These are phyloP conservation scores for Trypanosoma brucei DNA, from an alignment of 208 protist species.

Conservation along the genomic window DNA sequence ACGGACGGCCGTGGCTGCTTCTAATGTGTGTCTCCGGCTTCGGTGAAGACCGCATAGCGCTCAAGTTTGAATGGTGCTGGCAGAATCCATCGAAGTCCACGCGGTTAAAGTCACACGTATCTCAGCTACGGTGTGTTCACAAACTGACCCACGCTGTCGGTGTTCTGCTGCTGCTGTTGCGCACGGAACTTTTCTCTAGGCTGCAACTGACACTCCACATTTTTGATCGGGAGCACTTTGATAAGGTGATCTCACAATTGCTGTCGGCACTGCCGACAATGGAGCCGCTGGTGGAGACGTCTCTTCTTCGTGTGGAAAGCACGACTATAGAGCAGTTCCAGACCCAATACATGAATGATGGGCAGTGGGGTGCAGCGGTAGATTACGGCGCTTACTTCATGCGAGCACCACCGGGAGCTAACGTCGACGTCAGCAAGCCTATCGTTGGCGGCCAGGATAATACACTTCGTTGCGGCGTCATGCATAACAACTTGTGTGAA, in stretches of 20 bases:
- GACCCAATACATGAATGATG: conserved; percentile 33
- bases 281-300: conserved; percentile 26
- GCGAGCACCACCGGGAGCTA: conserved; percentile 1
- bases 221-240: conserved; percentile 45
- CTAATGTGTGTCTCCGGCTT: conserved; percentile 92
- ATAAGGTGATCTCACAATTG: conserved; percentile 25
- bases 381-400: conserved; percentile 17
- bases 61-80: conserved; percentile 96
- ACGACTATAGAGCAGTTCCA: conserved; percentile 53
- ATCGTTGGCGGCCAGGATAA: neutral
- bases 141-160: conserved; percentile 58
- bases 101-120: conserved; percentile 36
- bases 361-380: neutral
- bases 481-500: conserved; percentile 36
- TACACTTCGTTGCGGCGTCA: neutral
- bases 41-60: conserved; percentile 74
- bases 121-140: conserved; percentile 26
- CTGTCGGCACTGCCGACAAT: conserved; percentile 21
- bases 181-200: conserved; percentile 50
- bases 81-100: conserved; percentile 77
- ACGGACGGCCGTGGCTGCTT: conserved; percentile 87
- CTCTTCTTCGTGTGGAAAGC: conserved; percentile 53
- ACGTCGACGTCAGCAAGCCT: neutral
- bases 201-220: conserved; percentile 73
- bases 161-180: conserved; percentile 53